Conservation (phyloP, 305 asterid genomes). For the Ajuga reptans region DNA sequence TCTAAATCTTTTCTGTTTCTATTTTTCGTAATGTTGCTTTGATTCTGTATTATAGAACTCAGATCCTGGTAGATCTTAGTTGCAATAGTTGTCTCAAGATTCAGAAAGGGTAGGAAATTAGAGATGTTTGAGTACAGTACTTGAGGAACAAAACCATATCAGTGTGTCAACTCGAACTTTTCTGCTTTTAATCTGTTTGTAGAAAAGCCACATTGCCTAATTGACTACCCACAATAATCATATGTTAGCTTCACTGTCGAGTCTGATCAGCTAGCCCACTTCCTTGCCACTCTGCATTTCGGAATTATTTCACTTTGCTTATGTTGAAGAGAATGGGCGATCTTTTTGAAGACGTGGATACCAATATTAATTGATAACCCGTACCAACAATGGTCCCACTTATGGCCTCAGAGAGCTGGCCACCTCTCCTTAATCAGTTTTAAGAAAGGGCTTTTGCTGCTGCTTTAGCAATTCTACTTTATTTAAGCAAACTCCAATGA, state of each 20-base stretch:
- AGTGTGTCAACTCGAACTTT: background rate
- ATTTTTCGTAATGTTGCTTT: background rate
- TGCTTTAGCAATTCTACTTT: background rate
- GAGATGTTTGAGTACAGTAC: background rate
- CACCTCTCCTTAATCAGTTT: background rate
- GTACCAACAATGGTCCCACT: background rate
- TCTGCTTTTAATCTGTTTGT: background rate
- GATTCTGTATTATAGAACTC: background rate
- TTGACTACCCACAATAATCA: background rate
- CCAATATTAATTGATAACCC: background rate
- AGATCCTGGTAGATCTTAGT: constrained; percentile 24
- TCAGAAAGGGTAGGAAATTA: background rate
- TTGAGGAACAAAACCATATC: background rate
- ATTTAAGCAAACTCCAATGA: background rate
- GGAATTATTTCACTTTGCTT: background rate
- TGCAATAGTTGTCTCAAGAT: constrained; percentile 1
- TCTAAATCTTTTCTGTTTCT: background rate
- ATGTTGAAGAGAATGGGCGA: background rate
- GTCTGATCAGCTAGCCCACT: background rate
- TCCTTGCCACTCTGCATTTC: background rate
- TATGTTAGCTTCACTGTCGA: background rate
- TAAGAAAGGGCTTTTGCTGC: background rate
- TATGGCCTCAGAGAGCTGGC: background rate
- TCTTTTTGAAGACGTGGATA: background rate
- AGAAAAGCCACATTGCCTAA: background rate